Percentiles rank a stretch among this genome's conserved stretches.
These are phyloP conservation scores for Tilletia indica DNA, from an alignment of 1,284 basidiomycete species.

Conservation along the genomic window DNA sequence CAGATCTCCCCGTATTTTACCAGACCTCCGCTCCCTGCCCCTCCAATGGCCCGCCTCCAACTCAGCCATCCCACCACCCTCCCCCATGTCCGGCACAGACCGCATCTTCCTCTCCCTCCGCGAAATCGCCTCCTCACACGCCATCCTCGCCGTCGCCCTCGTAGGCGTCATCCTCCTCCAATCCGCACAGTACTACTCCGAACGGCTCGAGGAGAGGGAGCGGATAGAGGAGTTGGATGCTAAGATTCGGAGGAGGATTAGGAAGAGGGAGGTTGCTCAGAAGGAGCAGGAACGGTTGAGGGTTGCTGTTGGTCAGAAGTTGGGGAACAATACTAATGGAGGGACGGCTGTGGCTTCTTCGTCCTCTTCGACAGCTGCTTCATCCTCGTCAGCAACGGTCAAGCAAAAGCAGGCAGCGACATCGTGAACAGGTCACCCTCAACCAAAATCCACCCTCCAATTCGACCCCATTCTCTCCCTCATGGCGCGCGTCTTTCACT, in stretches of 20 bases:
- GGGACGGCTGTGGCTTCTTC: too few species aligned
- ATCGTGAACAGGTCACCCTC: too few species aligned
- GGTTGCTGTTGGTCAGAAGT: neutral
- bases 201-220: conserved; percentile 52
- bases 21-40: conserved; percentile 33
- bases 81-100: conserved; percentile 22
- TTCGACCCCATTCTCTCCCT: too few species aligned
- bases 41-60: conserved; percentile 23
- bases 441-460: too few species aligned
- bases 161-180: conserved; percentile 52
- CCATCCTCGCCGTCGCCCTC: conserved; percentile 50
- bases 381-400: too few species aligned
- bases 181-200: conserved; percentile 54
- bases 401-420: too few species aligned
- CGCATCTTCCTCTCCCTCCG: conserved; percentile 33
- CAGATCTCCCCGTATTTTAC: neutral
- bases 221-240: conserved; percentile 53
- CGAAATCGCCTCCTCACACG: conserved; percentile 50
- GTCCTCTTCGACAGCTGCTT: too few species aligned
- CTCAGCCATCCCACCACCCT: neutral
- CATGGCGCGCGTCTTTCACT: too few species aligned
- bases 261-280: conserved; percentile 2
- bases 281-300: conserved; percentile 9
- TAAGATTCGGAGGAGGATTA: conserved; percentile 36
- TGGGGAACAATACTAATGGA: too few species aligned